These are phyloP conservation scores for Beauveria sp. DNA, from an alignment of 2,329 filamentous ascomycete species.

Conservation along the genomic window DNA sequence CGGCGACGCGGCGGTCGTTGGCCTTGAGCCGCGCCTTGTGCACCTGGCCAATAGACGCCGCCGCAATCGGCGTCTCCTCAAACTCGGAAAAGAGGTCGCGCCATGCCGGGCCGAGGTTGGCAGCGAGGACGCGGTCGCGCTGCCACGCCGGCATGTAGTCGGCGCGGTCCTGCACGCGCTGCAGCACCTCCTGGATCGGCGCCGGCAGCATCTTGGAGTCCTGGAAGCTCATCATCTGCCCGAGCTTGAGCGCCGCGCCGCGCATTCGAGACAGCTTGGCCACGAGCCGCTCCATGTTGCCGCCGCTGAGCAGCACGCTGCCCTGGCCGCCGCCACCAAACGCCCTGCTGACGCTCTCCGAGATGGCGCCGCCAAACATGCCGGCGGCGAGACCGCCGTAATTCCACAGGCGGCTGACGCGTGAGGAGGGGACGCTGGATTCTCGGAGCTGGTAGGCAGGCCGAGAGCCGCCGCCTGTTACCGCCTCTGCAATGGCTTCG, in stretches of 20 bases:
- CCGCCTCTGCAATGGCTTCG: background rate
- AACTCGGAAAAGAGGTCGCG: conserved; percentile 75
- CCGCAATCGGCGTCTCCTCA: conserved; percentile 85
- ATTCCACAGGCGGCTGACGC: conserved; percentile 85
- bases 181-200: conserved; percentile 80
- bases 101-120: conserved; percentile 80
- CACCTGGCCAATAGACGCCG: conserved; percentile 94
- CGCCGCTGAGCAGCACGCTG: conserved; percentile 78
- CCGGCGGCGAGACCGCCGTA: conserved; percentile 89
- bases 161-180: conserved; percentile 90
- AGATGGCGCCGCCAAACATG: conserved; percentile 88
- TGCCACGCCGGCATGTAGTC: conserved; percentile 98
- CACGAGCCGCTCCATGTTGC: conserved; percentile 89
- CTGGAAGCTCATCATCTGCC: conserved; percentile 98
- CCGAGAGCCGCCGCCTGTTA: conserved; percentile 2
- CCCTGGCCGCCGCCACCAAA: conserved; percentile 61
- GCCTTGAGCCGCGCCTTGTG: conserved; percentile 76
- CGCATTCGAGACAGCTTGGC: conserved; percentile 92
- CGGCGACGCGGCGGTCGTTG: conserved; percentile 70
- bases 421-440: conserved; percentile 77
- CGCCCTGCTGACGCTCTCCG: conserved; percentile 73
- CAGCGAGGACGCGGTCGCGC: conserved; percentile 71
- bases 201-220: conserved; percentile 90
- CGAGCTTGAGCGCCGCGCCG: conserved; percentile 91
- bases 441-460: conserved; percentile 66